Conservation (phyloP, 768 basidiomycete genomes). For the Auricularia sp. region DNA sequence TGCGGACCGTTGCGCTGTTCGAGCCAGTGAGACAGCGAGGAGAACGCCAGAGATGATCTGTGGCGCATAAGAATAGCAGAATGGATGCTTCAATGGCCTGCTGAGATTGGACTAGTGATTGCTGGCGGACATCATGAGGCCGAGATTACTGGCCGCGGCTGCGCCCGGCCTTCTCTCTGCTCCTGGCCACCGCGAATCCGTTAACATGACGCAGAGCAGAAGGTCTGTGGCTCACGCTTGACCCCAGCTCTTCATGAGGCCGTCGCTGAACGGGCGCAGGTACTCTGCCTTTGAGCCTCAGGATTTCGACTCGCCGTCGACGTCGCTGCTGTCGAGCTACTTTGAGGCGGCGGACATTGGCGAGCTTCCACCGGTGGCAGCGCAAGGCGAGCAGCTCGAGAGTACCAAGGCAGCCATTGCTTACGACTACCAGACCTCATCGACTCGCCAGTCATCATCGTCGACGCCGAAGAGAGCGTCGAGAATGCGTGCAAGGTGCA, state of each 20-base stretch:
- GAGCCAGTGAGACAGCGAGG: no score
- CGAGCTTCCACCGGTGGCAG: neutral
- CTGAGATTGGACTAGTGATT: no score
- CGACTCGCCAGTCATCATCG: neutral
- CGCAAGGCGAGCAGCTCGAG: neutral
- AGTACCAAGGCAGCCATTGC: neutral
- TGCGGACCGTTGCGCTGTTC: no score
- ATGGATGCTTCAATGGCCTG: no score
- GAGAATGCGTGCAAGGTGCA: neutral
- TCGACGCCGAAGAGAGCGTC: slow-evolving; percentile 1
- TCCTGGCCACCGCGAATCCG: no score
- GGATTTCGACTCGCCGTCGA: neutral
- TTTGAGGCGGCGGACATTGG: neutral
- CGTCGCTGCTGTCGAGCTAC: neutral
- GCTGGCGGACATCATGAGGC: no score
- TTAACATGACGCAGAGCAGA: neutral
- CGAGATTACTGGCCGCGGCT: no score
- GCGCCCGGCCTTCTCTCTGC: no score
- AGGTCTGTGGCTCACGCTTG: neutral
- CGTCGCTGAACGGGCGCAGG: neutral
- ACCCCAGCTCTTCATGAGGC: neutral
- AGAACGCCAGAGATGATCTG: no score
- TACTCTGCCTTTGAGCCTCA: neutral
- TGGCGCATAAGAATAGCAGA: no score
- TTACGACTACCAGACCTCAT: neutral